Percentiles rank a stretch among this genome's conserved stretches.
phyloP scores from a whole-genome alignment of 495 filamentous ascomycete genomes.

The Pyronema omphalodes region DNA sequence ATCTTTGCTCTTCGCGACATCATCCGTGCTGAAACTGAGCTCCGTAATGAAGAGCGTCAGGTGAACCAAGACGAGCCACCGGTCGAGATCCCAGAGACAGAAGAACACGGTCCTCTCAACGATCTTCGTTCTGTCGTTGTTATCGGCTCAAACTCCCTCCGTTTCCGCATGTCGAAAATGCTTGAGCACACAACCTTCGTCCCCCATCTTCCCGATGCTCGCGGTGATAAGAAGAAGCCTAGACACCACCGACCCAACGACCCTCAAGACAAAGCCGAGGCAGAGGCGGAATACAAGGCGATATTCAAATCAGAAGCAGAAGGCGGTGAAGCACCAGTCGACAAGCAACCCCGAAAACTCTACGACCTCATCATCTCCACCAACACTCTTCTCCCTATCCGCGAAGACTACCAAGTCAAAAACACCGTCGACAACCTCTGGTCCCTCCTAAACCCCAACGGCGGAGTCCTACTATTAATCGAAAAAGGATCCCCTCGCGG shows the following conservation, averaged over 20 bases:
- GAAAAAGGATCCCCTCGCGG: constrained; percentile 85
- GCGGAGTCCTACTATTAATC: constrained; percentile 69
- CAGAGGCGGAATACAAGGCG: constrained; percentile 26
- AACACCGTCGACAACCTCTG: constrained; percentile 69
- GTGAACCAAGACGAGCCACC: constrained; percentile 25
- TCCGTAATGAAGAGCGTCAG: constrained; percentile 34
- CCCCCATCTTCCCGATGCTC: constrained; percentile 63
- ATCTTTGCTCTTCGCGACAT: constrained; percentile 72
- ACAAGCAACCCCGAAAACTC: constrained; percentile 42
- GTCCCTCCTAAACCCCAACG: constrained; percentile 64
- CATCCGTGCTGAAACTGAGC: constrained; percentile 57
- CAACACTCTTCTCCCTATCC: constrained; percentile 54
- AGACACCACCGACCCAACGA: not conserved
- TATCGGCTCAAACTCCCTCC: constrained; percentile 43
- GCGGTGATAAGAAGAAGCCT: not conserved
- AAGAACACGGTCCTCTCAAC: no score
- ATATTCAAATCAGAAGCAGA: not conserved
- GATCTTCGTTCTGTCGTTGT: constrained; percentile 27
- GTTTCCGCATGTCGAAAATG: constrained; percentile 55
- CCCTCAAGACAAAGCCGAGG: not conserved
- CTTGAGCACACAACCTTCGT: constrained; percentile 83
- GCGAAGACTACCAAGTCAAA: constrained; percentile 56
- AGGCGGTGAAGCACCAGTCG: not conserved
- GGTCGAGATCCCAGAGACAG: constrained; percentile 29
- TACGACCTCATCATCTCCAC: constrained; percentile 85